These are phyloP conservation scores for Cerioporus squamosus DNA, from an alignment of 1,284 basidiomycete genomes.

Conservation along the genomic window DNA sequence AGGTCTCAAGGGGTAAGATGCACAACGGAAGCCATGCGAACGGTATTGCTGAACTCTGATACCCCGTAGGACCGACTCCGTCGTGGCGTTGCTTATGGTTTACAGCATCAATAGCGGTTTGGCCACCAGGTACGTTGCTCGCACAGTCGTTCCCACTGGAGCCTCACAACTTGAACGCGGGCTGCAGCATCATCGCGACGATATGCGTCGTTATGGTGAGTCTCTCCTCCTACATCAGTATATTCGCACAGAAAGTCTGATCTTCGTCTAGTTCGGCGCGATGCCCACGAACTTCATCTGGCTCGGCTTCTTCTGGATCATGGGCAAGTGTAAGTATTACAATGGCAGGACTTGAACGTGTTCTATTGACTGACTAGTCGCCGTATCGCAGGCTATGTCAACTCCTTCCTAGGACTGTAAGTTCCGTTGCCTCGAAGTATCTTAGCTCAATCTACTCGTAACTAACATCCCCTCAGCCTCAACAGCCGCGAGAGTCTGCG, in stretches of 20 bases:
- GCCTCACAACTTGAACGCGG: neutral
- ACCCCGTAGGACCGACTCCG: slow-evolving; percentile 32
- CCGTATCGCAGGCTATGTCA: slow-evolving; percentile 29
- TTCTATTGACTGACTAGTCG: too few relatives aligned
- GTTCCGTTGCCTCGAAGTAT: too few relatives aligned
- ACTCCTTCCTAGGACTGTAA: slow-evolving; percentile 23
- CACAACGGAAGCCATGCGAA: neutral
- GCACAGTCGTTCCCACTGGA: too few relatives aligned
- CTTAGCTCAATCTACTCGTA: too few relatives aligned
- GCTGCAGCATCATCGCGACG: slow-evolving; percentile 32
- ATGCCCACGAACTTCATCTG: slow-evolving; percentile 38
- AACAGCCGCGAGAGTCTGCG: slow-evolving; percentile 30
- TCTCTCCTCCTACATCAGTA: neutral
- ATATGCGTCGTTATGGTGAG: slow-evolving; percentile 28
- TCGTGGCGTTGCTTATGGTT: slow-evolving; percentile 36
- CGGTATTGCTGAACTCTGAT: neutral
- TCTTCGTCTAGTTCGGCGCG: slow-evolving; percentile 27
- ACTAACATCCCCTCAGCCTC: slow-evolving; percentile 15
- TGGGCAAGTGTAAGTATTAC: slow-evolving; percentile 33
- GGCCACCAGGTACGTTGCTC: slow-evolving; percentile 30
- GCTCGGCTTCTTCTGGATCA: slow-evolving; percentile 38
- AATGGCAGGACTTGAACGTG: neutral
- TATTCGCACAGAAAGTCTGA: neutral
- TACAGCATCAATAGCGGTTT: slow-evolving; percentile 39
- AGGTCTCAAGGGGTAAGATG: slow-evolving; percentile 31